Conservation (phyloP, 352 stramenopile genomes). For the Phytophthora capsici region DNA sequence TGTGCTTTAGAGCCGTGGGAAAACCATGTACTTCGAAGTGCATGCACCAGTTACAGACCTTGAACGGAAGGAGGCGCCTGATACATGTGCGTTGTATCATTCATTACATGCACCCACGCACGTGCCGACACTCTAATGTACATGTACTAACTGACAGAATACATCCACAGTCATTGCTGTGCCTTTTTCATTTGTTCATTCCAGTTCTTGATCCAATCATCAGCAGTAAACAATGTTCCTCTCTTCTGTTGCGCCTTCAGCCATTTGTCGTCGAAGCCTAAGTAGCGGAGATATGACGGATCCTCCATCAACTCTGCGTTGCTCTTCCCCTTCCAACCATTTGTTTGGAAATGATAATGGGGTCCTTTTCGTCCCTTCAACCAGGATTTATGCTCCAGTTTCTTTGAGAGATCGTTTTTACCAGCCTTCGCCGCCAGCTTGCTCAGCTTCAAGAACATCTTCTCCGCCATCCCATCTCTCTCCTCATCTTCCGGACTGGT, state of each 20-base stretch:
- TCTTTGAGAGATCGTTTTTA: conserved; percentile 3
- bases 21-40: too few relatives aligned
- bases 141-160: too few relatives aligned
- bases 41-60: too few relatives aligned
- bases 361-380: background rate
- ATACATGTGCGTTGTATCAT: too few relatives aligned
- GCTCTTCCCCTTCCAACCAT: conserved; percentile 1
- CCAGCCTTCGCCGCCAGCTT: conserved; percentile 1
- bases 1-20: background rate
- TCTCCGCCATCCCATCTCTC: background rate
- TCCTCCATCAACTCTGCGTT: background rate
- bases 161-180: too few relatives aligned
- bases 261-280: conserved; percentile 20
- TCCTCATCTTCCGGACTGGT: conserved; percentile 3
- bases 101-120: background rate
- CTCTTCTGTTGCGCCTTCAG: conserved; percentile 12
- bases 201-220: too few relatives aligned
- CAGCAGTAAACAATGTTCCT: too few relatives aligned
- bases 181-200: too few relatives aligned
- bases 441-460: conserved; percentile 1
- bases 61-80: too few relatives aligned
- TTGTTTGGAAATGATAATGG: background rate
- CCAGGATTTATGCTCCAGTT: conserved; percentile 14
- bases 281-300: conserved; percentile 2
- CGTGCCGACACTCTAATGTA: background rate